These are phyloP conservation scores for Naegleria fowleri DNA, from an alignment of 208 protist genomes.

Conservation along the genomic window DNA sequence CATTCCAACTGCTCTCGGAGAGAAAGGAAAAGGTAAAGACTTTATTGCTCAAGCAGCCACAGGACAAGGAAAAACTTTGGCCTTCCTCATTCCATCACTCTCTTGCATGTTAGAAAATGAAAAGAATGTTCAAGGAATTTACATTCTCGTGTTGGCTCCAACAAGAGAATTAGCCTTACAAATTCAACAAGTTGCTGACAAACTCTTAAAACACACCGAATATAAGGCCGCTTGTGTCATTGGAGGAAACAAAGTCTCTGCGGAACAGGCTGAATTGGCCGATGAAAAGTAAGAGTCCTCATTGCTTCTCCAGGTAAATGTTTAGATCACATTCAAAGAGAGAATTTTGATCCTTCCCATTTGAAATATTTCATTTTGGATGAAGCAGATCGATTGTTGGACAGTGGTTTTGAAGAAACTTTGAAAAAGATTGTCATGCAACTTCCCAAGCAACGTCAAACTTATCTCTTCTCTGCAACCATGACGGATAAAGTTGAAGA, in stretches of 20 bases:
- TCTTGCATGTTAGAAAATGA: conserved; percentile 54
- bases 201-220: conserved; percentile 73
- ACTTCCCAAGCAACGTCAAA: conserved; percentile 76
- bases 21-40: conserved; percentile 73
- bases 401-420: conserved; percentile 94
- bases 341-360: conserved; percentile 87
- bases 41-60: conserved; percentile 74
- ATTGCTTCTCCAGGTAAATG: conserved; percentile 95
- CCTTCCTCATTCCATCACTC: conserved; percentile 77
- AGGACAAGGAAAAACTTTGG: conserved; percentile 69
- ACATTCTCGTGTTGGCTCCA: conserved; percentile 85
- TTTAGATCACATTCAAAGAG: conserved; percentile 95
- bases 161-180: conserved; percentile 97
- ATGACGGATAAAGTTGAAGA: conserved; percentile 96
- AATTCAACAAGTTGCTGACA: conserved; percentile 88
- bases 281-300: conserved; percentile 89
- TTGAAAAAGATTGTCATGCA: conserved; percentile 90
- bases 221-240: conserved; percentile 64
- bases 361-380: conserved; percentile 79
- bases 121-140: conserved; percentile 45
- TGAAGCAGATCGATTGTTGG: conserved; percentile 85
- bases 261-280: conserved; percentile 57
- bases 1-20: conserved; percentile 61
- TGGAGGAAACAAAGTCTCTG: conserved; percentile 62
- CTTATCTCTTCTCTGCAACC: conserved; percentile 95